Conservation (phyloP, 345 rosid species). For the Hibiscus mutabilis region DNA sequence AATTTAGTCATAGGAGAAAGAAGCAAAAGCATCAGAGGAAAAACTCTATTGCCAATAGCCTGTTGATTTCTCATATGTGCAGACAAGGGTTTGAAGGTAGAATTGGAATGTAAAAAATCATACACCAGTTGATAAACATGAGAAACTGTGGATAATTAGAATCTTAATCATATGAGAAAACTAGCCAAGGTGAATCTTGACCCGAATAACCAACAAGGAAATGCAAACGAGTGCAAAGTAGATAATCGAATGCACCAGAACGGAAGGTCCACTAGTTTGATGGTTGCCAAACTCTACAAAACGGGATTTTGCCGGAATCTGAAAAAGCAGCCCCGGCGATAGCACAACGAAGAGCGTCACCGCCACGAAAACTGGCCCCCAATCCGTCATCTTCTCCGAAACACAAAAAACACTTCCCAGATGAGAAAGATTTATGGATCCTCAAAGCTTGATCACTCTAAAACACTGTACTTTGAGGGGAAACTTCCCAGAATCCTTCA, state of each 20-base stretch:
- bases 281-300: slow-evolving; percentile 74
- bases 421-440: background rate
- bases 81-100: background rate
- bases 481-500: slow-evolving; percentile 2
- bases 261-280: slow-evolving; percentile 77
- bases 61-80: too few species aligned
- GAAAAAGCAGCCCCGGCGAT: slow-evolving; percentile 74
- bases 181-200: slow-evolving; percentile 61
- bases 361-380: slow-evolving; percentile 94
- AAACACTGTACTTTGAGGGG: background rate
- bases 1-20: too few species aligned
- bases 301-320: slow-evolving; percentile 55
- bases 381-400: slow-evolving; percentile 46
- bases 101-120: background rate
- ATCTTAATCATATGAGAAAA: background rate
- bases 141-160: background rate
- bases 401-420: slow-evolving; percentile 5
- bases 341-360: slow-evolving; percentile 69
- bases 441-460: background rate
- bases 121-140: background rate
- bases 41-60: too few species aligned
- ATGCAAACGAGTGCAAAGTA: slow-evolving; percentile 73
- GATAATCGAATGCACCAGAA: slow-evolving; percentile 65
- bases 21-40: too few species aligned
- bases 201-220: slow-evolving; percentile 65